Conservation (phyloP, 176 grass and related monocot genomes). For the Carex pumila region DNA sequence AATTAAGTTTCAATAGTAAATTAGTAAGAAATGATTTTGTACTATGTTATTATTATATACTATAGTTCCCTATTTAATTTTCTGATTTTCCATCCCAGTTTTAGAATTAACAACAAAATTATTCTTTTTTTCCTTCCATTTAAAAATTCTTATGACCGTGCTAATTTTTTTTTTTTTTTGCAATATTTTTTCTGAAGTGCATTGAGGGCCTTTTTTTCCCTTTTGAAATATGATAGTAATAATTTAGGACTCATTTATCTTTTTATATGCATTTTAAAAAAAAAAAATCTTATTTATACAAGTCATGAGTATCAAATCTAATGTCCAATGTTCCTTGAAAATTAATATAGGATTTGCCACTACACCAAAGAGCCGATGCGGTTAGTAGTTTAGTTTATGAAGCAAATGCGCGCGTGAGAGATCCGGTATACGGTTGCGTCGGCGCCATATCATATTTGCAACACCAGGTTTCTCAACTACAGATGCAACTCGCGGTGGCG, state of each 20-base stretch:
- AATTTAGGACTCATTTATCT: too few relatives aligned
- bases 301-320: neutral
- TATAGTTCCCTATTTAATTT: neutral
- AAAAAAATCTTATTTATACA: too few relatives aligned
- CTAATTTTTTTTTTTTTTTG: neutral
- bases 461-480: conserved; percentile 63
- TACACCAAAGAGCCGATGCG: conserved; percentile 45
- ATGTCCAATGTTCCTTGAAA: neutral
- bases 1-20: neutral
- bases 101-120: neutral
- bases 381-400: conserved; percentile 87
- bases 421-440: conserved; percentile 84
- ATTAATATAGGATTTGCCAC: conserved; percentile 43
- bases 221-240: neutral
- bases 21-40: neutral
- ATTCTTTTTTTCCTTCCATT: neutral
- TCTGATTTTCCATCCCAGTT: neutral
- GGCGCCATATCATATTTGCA: conserved; percentile 75
- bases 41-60: neutral
- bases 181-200: neutral
- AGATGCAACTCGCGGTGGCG: conserved; percentile 60
- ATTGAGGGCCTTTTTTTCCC: neutral
- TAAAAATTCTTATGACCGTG: neutral
- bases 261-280: too few relatives aligned
- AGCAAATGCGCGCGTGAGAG: conserved; percentile 58